phyloP scores from a whole-genome alignment of 352 stramenopile species.

The Phytophthora rubi region DNA sequence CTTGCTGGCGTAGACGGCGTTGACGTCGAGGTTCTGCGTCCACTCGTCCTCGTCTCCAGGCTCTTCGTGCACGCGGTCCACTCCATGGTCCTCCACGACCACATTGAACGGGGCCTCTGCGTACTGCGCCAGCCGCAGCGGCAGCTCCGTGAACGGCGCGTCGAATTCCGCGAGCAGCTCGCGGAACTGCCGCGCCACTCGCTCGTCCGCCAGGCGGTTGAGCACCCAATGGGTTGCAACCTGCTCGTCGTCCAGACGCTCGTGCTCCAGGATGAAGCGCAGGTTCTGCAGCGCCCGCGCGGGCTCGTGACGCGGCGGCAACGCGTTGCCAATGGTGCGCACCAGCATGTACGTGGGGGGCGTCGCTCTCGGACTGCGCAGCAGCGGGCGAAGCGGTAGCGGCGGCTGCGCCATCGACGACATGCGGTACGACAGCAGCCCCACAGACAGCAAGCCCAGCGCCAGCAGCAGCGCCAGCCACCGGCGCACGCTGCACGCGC shows the following conservation, averaged over 20 bases:
- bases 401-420: constrained; percentile 8
- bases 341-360: constrained; percentile 44
- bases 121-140: constrained; percentile 45
- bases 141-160: constrained; percentile 49
- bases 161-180: constrained; percentile 45
- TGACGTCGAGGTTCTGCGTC: constrained; percentile 37
- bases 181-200: constrained; percentile 34
- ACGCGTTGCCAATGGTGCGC: constrained; percentile 54
- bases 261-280: constrained; percentile 58
- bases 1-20: constrained; percentile 56
- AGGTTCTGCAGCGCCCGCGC: constrained; percentile 49
- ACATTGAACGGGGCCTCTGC: constrained; percentile 47
- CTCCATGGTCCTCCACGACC: constrained; percentile 47
- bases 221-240: constrained; percentile 58
- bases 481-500: constrained; percentile 18
- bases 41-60: constrained; percentile 35
- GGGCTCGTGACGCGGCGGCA: constrained; percentile 61
- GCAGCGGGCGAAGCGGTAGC: background rate
- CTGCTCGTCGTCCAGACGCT: constrained; percentile 43
- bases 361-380: background rate
- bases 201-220: constrained; percentile 50
- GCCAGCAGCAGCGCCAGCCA: constrained; percentile 26
- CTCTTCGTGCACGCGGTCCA: constrained; percentile 42
- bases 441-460: constrained; percentile 32
- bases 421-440: constrained; percentile 34